phyloP scores from a whole-genome alignment of 768 basidiomycete genomes.

The Leucosporidium scottii region DNA sequence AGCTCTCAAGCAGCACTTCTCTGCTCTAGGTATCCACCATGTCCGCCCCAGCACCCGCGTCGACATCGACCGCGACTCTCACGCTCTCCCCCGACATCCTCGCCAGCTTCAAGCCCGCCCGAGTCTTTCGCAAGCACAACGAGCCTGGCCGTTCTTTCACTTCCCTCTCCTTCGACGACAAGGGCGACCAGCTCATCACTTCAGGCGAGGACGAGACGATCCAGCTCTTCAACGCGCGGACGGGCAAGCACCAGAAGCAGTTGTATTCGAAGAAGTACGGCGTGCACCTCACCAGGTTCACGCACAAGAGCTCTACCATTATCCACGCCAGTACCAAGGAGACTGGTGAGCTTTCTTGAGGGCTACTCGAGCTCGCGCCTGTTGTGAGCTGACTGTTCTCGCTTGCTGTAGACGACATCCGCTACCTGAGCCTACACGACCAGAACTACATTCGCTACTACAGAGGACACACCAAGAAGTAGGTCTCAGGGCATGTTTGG shows the following conservation, averaged over 20 bases:
- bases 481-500: conserved; percentile 9
- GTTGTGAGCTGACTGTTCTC: neutral
- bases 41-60: too few species aligned
- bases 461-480: conserved; percentile 76
- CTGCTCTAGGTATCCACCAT: too few species aligned
- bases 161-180: conserved; percentile 81
- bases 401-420: conserved; percentile 55
- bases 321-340: conserved; percentile 90
- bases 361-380: neutral
- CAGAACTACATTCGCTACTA: conserved; percentile 96
- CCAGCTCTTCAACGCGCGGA: conserved; percentile 76
- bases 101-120: conserved; percentile 64
- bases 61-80: neutral
- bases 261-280: conserved; percentile 94
- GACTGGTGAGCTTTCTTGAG: conserved; percentile 49
- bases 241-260: conserved; percentile 77
- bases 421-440: conserved; percentile 91
- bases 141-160: conserved; percentile 63
- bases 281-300: conserved; percentile 86
- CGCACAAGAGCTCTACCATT: conserved; percentile 78
- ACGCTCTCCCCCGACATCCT: conserved; percentile 19
- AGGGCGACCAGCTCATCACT: conserved; percentile 77
- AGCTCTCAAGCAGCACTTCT: too few species aligned
- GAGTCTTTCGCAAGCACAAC: conserved; percentile 73
- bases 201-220: conserved; percentile 89